Percentiles rank a stretch among this genome's conserved stretches.
These are phyloP conservation scores for Massarina eburnea DNA, from an alignment of 2,329 filamentous ascomycete genomes.

Conservation along the genomic window DNA sequence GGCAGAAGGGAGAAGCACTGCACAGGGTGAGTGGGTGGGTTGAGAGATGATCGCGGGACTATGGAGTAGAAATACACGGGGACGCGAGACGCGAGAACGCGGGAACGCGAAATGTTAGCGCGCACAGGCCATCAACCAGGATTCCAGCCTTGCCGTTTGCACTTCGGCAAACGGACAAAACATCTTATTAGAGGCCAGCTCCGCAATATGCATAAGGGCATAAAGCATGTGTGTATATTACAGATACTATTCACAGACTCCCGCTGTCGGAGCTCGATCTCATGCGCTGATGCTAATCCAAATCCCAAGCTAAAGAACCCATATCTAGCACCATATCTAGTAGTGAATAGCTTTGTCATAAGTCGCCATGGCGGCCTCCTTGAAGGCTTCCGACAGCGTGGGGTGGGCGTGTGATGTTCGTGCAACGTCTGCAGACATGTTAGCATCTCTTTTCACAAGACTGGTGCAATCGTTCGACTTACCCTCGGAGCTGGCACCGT, in stretches of 20 bases:
- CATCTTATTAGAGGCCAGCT: background rate
- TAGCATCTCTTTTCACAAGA: conserved; percentile 11
- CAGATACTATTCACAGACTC: conserved; percentile 46
- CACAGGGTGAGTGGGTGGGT: conserved; percentile 15
- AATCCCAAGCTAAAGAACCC: conserved; percentile 26
- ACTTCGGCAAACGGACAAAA: too few relatives aligned
- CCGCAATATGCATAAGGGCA: conserved; percentile 1
- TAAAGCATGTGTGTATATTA: conserved; percentile 39
- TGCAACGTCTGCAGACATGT: conserved; percentile 36
- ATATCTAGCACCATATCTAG: conserved; percentile 60
- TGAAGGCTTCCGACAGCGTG: conserved; percentile 95
- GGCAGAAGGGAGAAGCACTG: conserved; percentile 3
- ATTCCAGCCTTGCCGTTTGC: conserved; percentile 23
- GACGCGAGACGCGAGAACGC: too few relatives aligned
- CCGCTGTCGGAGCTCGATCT: conserved; percentile 38
- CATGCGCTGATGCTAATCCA: conserved; percentile 39
- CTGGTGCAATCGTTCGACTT: conserved; percentile 55
- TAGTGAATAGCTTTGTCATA: conserved; percentile 96
- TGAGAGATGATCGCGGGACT: conserved; percentile 25
- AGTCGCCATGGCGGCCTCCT: conserved; percentile 98
- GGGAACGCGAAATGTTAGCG: conserved; percentile 24
- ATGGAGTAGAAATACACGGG: too few relatives aligned
- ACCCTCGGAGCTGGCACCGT: conserved; percentile 88
- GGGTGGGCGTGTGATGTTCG: conserved; percentile 97
- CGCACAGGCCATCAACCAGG: conserved; percentile 11